Evolutionary conservation across 2,329 filamentous ascomycete genomes (phyloP), one percentile per base, ranked within the genome.

Genomic region (Colletotrichum echinochloae): DNA sequence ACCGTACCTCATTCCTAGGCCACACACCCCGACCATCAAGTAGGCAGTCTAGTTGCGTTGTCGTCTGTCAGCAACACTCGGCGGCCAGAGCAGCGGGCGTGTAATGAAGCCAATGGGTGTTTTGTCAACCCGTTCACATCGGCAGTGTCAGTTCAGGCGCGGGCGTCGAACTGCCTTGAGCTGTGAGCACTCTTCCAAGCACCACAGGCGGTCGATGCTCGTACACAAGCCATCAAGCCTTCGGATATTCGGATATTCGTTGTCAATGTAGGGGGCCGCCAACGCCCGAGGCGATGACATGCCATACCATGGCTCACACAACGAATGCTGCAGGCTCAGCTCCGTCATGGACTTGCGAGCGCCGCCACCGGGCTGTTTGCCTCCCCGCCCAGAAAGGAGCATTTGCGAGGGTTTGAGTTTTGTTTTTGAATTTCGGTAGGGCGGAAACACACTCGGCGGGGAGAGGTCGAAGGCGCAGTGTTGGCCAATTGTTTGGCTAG

Each of bases 51-150:
- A 11, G 33, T 39, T 41, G 48, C 41, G 49, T 30, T 66, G 48
- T n/a, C 23, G 33, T n/a, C 20, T 49, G n/a, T 52, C 14, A 54
- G 57, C 55, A 33, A 35, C 18, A 18, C 16, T 35, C 37, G 39
- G 60, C 16, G 49, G 55, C 44, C 33, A 49, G 62, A 48, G 20
- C 35, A 37, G 23, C 37, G 16, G 44, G 52, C 64, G 67, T 66
- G 51, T 68, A 68, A 37, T 54, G 28, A 26, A 59, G n/a, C 57
- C 64, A 68, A 63, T 70, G 46, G 35, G 37, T 41, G 41, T 23
- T 26, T 28, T 37, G 37, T 35, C 28, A 28, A 16, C 46, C 28
- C 30, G n/a, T 61, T 16, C 35, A 28, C 35, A 11, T 46, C 60
- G 63, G 35, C 35, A 33, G 28, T 44, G 26, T 39, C 49, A 18